Conservation (phyloP, 257 asterid species). For the Nyctanthes arbortristis region DNA sequence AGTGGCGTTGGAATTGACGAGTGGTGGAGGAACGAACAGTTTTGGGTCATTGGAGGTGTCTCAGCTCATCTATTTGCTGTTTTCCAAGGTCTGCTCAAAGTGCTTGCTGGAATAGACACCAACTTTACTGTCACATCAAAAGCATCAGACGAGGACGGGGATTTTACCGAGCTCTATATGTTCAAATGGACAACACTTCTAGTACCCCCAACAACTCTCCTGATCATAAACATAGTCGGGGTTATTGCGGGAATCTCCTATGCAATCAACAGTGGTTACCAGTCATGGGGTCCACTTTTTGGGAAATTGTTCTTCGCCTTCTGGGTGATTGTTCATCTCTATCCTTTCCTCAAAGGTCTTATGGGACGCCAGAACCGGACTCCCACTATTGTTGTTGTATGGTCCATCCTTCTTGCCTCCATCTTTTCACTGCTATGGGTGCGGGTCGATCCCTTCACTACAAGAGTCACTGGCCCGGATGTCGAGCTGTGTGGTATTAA, state of each 20-base stretch:
- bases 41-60: constrained; percentile 99
- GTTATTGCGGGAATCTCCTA: constrained; percentile 94
- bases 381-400: constrained; percentile 88
- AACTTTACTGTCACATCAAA: constrained; percentile 97
- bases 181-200: constrained; percentile 96
- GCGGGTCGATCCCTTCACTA: constrained; percentile 86
- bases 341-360: constrained; percentile 94
- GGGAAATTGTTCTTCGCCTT: constrained; percentile 90
- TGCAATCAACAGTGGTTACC: constrained; percentile 93
- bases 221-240: constrained; percentile 81
- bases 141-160: constrained; percentile 91
- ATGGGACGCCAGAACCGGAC: constrained; percentile 98
- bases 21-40: constrained; percentile 99
- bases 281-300: constrained; percentile 96
- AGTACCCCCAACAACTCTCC: constrained; percentile 92
- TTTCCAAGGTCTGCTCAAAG: constrained; percentile 94
- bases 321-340: constrained; percentile 97
- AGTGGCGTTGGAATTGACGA: constrained; percentile 96
- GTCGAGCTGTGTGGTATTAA: constrained; percentile 79
- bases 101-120: constrained; percentile 95
- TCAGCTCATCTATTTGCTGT: constrained; percentile 93
- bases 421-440: constrained; percentile 94
- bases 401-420: constrained; percentile 96
- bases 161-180: constrained; percentile 88
- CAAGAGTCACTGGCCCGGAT: constrained; percentile 86